Conservation (phyloP, 2,329 filamentous ascomycete species). For the Drechslera avenae region DNA sequence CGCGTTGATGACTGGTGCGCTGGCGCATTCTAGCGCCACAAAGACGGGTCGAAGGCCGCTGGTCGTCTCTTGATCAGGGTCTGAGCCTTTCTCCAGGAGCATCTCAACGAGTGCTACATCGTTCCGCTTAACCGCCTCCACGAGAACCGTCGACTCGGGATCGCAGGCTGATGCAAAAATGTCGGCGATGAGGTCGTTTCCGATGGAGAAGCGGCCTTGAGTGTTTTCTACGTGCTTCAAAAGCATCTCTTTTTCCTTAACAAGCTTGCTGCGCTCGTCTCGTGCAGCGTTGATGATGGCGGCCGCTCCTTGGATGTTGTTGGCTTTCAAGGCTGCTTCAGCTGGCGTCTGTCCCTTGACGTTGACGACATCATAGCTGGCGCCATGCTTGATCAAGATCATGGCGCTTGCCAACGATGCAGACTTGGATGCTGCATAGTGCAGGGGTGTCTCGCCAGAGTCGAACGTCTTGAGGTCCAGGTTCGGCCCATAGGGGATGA, state of each 20-base stretch:
- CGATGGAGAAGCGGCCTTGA: conserved; percentile 33
- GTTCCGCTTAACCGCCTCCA: conserved; percentile 41
- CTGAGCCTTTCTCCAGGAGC: conserved; percentile 39
- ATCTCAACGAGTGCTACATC: conserved; percentile 35
- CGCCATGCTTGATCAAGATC: conserved; percentile 34
- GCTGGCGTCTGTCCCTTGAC: conserved; percentile 31
- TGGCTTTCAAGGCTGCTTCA: conserved; percentile 31
- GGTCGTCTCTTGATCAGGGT: conserved; percentile 33
- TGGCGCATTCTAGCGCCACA: conserved; percentile 35
- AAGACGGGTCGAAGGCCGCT: conserved; percentile 36
- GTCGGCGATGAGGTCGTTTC: conserved; percentile 41
- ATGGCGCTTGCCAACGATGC: conserved; percentile 30
- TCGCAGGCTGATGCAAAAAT: conserved; percentile 42
- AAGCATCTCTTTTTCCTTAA: conserved; percentile 42
- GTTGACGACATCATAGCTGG: conserved; percentile 32
- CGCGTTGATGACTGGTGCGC: conserved; percentile 30
- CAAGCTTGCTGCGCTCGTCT: conserved; percentile 29
- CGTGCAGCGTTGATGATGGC: conserved; percentile 40
- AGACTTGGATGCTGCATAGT: conserved; percentile 38
- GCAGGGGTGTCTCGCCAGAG: conserved; percentile 39
- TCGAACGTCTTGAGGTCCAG: conserved; percentile 28
- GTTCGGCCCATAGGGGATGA: conserved; percentile 30
- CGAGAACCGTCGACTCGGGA: conserved; percentile 39
- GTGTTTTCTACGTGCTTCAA: conserved; percentile 38
- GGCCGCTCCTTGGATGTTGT: conserved; percentile 38